phyloP scores from a whole-genome alignment of 108 stramenopile genomes.

The Pseudonitzschia pungens region DNA sequence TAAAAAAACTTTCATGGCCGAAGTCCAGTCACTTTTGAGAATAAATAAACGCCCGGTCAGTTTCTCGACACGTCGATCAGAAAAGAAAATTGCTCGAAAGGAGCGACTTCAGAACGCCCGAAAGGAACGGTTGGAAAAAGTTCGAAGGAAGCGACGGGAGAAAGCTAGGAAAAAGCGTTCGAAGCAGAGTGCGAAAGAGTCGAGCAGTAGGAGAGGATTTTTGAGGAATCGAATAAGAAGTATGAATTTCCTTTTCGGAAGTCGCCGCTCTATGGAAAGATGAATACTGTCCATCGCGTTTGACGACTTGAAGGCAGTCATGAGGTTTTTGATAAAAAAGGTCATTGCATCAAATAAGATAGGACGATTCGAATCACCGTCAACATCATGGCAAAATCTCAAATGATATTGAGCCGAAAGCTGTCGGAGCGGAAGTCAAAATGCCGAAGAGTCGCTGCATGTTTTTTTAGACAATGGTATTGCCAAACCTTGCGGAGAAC shows the following conservation, averaged over 20 bases:
- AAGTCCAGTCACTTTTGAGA: not conserved
- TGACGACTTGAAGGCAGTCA: not conserved
- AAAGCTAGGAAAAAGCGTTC: not conserved
- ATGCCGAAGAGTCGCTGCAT: too few species aligned
- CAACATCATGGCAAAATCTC: too few species aligned
- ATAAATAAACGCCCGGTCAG: not conserved
- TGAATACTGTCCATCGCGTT: not conserved
- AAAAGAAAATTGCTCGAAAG: not conserved
- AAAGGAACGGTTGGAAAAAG: not conserved
- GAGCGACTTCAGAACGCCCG: not conserved
- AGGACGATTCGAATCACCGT: too few species aligned
- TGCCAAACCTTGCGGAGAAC: too few species aligned
- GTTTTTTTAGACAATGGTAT: too few species aligned
- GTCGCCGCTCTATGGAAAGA: not conserved
- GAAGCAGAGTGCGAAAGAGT: not conserved
- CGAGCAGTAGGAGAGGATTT: not conserved
- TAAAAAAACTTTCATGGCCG: not conserved
- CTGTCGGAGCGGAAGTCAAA: too few species aligned
- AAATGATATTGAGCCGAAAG: too few species aligned
- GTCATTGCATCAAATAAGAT: not conserved
- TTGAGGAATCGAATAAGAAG: not conserved
- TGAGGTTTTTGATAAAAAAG: not conserved
- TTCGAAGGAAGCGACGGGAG: not conserved
- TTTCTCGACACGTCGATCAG: not conserved
- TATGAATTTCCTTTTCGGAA: not conserved